phyloP scores from a whole-genome alignment of 1,284 basidiomycete genomes.

The Leccinum solheimii region DNA sequence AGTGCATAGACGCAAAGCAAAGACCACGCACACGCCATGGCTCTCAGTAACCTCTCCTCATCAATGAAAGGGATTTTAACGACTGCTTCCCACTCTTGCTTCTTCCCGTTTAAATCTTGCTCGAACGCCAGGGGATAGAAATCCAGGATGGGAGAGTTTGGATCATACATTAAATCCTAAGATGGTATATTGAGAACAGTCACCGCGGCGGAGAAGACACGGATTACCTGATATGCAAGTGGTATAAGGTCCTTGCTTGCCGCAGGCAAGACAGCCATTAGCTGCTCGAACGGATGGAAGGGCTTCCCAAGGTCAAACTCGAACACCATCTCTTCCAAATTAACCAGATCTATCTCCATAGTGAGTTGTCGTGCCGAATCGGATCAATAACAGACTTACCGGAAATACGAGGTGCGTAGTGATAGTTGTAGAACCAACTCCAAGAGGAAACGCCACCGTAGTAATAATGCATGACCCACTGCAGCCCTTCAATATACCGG shows the following conservation, averaged over 20 bases:
- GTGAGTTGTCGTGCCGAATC: slow-evolving; percentile 6
- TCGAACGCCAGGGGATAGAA: slow-evolving; percentile 95
- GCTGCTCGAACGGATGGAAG: slow-evolving; percentile 93
- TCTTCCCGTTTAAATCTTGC: slow-evolving; percentile 96
- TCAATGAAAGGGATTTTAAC: slow-evolving; percentile 99
- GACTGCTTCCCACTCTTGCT: slow-evolving; percentile 97
- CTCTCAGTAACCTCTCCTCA: slow-evolving; percentile 73
- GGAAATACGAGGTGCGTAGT: slow-evolving; percentile 93
- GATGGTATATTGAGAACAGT: slow-evolving; percentile 3
- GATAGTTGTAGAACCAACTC: slow-evolving; percentile 99
- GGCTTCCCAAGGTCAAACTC: slow-evolving; percentile 85
- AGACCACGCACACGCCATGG: slow-evolving; percentile 66
- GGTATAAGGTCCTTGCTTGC: slow-evolving; percentile 91
- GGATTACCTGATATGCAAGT: slow-evolving; percentile 70
- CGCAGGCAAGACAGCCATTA: slow-evolving; percentile 96
- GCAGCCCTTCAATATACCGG: slow-evolving; percentile 91
- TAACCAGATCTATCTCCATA: slow-evolving; percentile 64
- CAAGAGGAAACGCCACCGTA: slow-evolving; percentile 96
- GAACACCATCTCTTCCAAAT: slow-evolving; percentile 80
- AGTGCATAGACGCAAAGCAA: slow-evolving; percentile 24
- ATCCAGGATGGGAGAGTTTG: slow-evolving; percentile 87
- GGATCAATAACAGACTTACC: slow-evolving; percentile 48
- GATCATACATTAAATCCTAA: slow-evolving; percentile 87
- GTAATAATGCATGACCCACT: slow-evolving; percentile 99
- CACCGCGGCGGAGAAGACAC: neutral